These are phyloP conservation scores for Cercospora sojina DNA, from an alignment of 2,329 filamentous ascomycete genomes.

Conservation along the genomic window DNA sequence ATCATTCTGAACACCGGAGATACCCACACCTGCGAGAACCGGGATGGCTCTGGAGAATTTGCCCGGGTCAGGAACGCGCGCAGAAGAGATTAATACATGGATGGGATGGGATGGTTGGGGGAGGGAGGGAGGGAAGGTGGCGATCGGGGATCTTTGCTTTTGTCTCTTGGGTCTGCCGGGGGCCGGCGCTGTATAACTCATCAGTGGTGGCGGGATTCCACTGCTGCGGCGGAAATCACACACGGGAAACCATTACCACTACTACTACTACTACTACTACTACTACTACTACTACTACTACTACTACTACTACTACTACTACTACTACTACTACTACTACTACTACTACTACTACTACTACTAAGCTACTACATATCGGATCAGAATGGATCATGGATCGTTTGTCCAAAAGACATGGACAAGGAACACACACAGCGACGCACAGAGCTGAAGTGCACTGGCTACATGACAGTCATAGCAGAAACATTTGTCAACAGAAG, in stretches of 20 bases:
- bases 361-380: constrained; percentile 1
- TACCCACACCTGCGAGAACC: constrained; percentile 5
- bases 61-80: neutral
- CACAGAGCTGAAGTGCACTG: neutral
- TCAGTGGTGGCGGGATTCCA: neutral
- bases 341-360: neutral
- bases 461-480: neutral
- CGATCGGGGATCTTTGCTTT: neutral
- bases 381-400: constrained; percentile 7
- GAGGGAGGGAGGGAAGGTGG: neutral
- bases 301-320: neutral
- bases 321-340: neutral
- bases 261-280: neutral
- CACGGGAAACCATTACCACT: neutral
- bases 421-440: neutral
- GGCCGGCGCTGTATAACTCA: neutral
- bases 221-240: neutral
- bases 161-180: neutral
- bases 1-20: neutral
- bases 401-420: neutral
- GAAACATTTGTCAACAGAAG: neutral
- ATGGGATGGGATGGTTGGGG: neutral
- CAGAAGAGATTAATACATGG: constrained; percentile 4
- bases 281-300: constrained; percentile 1
- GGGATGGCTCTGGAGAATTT: neutral